Base-by-base conservation (phyloP, 345 rosid species). In the Physaria fendleri region DNA sequence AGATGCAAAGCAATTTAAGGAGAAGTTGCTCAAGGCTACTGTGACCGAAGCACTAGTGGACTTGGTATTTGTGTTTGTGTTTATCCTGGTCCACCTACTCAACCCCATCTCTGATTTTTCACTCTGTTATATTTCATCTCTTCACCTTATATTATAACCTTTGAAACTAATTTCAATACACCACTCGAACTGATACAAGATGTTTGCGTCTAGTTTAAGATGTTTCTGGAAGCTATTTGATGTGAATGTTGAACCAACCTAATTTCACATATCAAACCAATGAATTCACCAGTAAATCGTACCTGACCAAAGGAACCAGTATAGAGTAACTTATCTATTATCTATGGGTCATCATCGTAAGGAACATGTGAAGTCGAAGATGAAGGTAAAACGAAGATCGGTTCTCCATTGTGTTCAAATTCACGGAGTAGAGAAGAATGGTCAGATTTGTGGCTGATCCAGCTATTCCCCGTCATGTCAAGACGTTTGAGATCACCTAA, bases 331-430 rank as follows among this genome's bases (percentile, higher is more conserved):
- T n/a, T n/a, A n/a, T n/a, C n/a, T n/a, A n/a, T 7, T 22, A 44
- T 59, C 66, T 81, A 88, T 6, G 95, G 97, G 42, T 92, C 97
- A 56, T 84, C 93, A 38, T 92, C 98, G 42, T 92, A 83, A 42
- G 85, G 87, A 57, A 78, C 65, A 21, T 70, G 34, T 8, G 59
- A 42, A 60, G 60, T 41, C 30, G 8, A 33, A 4, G 70, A 52
- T 5, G 73, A 63, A 30, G 91, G 74, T 65, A 88, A 78, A 62
- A 80, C 65, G 42, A 92, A 62, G 51, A 84, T 50, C 2, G 92
- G 83, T 63, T 51, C 72, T 68, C 93, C 97, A 8, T 74, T 76
- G 62, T 60, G 75, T 42, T 80, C 81, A 71, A 84, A 85, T 73
- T 82, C 85, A 56, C 76, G 44, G 42, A 78, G 74, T 56, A 78